These are phyloP conservation scores for Skeletonema costatum DNA, from an alignment of 108 stramenopile species.

Conservation along the genomic window DNA sequence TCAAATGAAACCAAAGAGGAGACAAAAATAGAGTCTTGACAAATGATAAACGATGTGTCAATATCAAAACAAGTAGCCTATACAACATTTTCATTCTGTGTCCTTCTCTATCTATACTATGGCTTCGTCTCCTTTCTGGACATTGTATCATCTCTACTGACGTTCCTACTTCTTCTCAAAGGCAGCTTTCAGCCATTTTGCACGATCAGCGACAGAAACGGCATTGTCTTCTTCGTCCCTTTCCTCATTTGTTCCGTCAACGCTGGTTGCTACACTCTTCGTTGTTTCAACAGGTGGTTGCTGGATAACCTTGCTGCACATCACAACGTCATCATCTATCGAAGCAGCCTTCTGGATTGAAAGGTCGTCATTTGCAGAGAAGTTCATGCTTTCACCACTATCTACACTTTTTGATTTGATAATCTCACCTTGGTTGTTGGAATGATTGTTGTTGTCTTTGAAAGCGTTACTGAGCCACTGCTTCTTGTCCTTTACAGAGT, in stretches of 20 bases:
- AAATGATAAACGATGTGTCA: background rate
- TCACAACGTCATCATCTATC: no score
- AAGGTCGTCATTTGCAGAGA: background rate
- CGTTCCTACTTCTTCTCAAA: slow-evolving; percentile 8
- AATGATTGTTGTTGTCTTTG: slow-evolving; percentile 25
- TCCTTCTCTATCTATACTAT: background rate
- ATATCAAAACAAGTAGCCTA: background rate
- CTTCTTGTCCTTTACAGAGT: slow-evolving; percentile 72
- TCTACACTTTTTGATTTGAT: background rate
- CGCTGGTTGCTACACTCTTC: background rate
- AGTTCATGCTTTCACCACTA: background rate
- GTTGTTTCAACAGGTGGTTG: no score
- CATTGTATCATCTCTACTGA: background rate
- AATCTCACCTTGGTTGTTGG: slow-evolving; percentile 12
- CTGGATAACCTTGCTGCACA: no score
- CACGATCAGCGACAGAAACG: slow-evolving; percentile 41
- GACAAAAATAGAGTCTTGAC: background rate
- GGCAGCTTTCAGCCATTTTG: slow-evolving; percentile 39
- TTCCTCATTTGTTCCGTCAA: background rate
- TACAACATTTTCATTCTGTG: background rate
- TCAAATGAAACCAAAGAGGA: slow-evolving; percentile 46
- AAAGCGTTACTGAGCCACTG: slow-evolving; percentile 73
- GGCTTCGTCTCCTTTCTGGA: background rate
- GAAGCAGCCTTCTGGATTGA: no score
- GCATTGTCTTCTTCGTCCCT: background rate